These are phyloP conservation scores for Stentor roeselii DNA, from an alignment of 73 alveolate genomes.

Conservation along the genomic window DNA sequence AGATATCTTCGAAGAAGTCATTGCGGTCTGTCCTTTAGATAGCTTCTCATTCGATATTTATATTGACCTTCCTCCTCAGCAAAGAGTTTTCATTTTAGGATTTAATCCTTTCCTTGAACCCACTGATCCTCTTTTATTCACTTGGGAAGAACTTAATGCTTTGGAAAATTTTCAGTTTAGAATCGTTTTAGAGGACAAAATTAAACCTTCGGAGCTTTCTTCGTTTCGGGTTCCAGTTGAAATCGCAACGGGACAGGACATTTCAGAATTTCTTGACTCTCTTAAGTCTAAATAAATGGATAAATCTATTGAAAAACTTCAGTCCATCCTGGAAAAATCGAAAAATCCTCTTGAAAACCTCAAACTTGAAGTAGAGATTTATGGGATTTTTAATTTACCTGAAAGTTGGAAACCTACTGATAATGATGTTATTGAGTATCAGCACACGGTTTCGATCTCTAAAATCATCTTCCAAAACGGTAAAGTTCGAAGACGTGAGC, in stretches of 20 bases:
- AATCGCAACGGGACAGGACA: neutral
- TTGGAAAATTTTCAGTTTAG: neutral
- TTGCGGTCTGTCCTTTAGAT: neutral
- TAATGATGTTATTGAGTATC: conserved; percentile 32
- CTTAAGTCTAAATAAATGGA: neutral
- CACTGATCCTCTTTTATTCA: neutral
- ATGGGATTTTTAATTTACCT: conserved; percentile 57
- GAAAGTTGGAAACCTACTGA: conserved; percentile 53
- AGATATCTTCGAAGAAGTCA: neutral
- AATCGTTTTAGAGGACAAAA: neutral
- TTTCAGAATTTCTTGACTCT: neutral
- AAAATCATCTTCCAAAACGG: conserved; percentile 37
- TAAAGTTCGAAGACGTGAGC: conserved; percentile 47
- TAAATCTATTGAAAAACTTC: conserved; percentile 29
- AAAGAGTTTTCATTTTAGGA: neutral
- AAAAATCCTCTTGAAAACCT: conserved; percentile 24
- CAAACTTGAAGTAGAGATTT: conserved; percentile 32
- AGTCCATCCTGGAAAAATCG: conserved; percentile 32
- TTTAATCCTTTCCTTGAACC: neutral
- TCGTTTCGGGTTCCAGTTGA: conserved; percentile 8
- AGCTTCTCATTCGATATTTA: neutral
- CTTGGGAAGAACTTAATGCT: neutral
- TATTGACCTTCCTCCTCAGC: conserved; percentile 12
- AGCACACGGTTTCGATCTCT: conserved; percentile 39
- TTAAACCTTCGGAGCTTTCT: neutral